These are phyloP conservation scores for Pezicula radicicola DNA, from an alignment of 2,329 filamentous ascomycete species.

Conservation along the genomic window DNA sequence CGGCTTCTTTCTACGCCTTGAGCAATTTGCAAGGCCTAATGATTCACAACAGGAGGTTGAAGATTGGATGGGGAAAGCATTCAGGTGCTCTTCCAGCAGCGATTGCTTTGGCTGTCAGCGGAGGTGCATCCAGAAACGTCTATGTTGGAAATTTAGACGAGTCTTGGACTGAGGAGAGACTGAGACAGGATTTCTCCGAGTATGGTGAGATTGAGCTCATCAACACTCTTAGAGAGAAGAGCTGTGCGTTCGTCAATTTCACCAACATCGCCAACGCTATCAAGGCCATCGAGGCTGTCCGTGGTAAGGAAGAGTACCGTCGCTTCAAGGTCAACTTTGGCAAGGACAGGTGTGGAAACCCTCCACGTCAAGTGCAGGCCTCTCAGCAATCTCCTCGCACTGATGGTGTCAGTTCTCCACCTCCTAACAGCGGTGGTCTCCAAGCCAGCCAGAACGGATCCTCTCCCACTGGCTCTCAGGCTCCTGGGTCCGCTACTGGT, in stretches of 20 bases:
- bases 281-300: conserved; percentile 96
- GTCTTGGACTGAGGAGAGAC: conserved; percentile 92
- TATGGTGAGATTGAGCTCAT: conserved; percentile 98
- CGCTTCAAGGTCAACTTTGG: conserved; percentile 99
- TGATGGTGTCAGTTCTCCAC: conserved; percentile 56
- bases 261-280: conserved; percentile 99
- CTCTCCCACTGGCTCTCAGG: conserved; percentile 33
- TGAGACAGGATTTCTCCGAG: conserved; percentile 95
- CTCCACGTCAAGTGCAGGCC: conserved; percentile 77
- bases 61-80: conserved; percentile 99
- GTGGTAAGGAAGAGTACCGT: conserved; percentile 93
- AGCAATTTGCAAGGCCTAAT: conserved; percentile 97
- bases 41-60: conserved; percentile 97
- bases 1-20: conserved; percentile 94
- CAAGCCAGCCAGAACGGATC: conserved; percentile 28
- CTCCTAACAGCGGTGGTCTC: conserved; percentile 34
- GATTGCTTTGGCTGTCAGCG: conserved; percentile 92
- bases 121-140: conserved; percentile 95
- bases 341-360: conserved; percentile 96
- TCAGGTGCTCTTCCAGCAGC: conserved; percentile 93
- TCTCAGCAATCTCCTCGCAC: conserved; percentile 63
- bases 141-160: conserved; percentile 98
- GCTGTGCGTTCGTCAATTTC: conserved; percentile 99
- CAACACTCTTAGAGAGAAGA: conserved; percentile 96
- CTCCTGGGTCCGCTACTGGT: conserved; percentile 45